Conservation (phyloP, 2,329 filamentous ascomycete genomes). For the Neurospora crassa region DNA sequence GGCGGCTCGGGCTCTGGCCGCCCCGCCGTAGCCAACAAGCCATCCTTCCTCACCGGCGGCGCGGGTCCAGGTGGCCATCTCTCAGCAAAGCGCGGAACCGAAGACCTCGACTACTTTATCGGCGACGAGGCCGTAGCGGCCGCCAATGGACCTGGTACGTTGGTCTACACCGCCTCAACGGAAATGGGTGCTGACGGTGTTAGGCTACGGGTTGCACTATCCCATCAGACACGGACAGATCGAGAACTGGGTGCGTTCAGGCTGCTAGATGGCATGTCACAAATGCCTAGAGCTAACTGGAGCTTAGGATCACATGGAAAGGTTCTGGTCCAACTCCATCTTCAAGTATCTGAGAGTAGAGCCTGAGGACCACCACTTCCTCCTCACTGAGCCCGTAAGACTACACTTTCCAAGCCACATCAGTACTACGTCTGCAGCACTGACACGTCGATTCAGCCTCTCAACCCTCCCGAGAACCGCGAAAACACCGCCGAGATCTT, state of each 20-base stretch:
- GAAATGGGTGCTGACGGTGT: constrained; percentile 11
- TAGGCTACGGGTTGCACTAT: constrained; percentile 92
- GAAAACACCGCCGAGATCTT: constrained; percentile 99
- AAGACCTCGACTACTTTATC: constrained; percentile 98
- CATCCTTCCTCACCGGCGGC: constrained; percentile 86
- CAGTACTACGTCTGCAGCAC: neutral
- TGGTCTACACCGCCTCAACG: neutral
- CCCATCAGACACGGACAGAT: constrained; percentile 97
- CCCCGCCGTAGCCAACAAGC: constrained; percentile 87
- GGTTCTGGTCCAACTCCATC: constrained; percentile 99
- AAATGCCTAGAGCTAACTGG: constrained; percentile 19
- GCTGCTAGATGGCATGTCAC: neutral
- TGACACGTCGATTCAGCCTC: constrained; percentile 48
- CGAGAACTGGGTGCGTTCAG: constrained; percentile 78
- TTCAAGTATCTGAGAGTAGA: constrained; percentile 99
- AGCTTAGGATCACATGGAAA: constrained; percentile 88
- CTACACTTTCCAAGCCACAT: neutral
- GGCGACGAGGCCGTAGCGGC: constrained; percentile 90
- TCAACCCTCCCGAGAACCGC: constrained; percentile 97
- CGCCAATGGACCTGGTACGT: constrained; percentile 54
- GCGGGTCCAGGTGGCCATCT: constrained; percentile 75
- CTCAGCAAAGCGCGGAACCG: constrained; percentile 86
- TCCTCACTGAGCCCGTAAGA: constrained; percentile 83
- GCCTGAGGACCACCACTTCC: constrained; percentile 97
- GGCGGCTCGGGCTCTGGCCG: constrained; percentile 77